These are phyloP conservation scores for Rhodotorula paludigena DNA, from an alignment of 768 basidiomycete species.

Conservation along the genomic window DNA sequence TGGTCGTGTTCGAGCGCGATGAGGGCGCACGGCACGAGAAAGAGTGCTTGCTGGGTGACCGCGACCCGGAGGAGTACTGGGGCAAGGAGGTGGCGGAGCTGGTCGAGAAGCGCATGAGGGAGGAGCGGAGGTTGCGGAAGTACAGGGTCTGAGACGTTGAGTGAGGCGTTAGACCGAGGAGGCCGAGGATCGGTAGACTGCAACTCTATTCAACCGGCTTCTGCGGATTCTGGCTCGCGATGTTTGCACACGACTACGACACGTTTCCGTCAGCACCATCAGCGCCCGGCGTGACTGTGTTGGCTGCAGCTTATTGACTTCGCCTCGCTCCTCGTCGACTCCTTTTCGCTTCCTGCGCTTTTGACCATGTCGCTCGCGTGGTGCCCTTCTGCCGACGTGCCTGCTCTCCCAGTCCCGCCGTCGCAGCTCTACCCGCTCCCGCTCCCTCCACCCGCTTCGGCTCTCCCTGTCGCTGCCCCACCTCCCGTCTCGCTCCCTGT, in stretches of 20 bases:
- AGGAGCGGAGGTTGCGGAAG: conserved; percentile 52
- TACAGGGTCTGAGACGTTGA: conserved; percentile 10
- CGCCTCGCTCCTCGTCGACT: too few species aligned
- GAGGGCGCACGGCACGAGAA: conserved; percentile 53
- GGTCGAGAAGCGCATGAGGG: conserved; percentile 58
- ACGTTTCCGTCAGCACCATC: too few species aligned
- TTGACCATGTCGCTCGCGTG: neutral
- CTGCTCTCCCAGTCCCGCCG: neutral
- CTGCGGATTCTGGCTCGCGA: too few species aligned
- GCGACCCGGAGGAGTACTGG: conserved; percentile 61
- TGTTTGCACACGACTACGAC: too few species aligned
- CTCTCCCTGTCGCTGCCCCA: neutral
- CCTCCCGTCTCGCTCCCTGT: conserved; percentile 2
- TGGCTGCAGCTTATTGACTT: too few species aligned
- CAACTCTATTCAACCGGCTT: too few species aligned
- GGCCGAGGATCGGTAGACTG: too few species aligned
- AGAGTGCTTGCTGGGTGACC: conserved; percentile 46
- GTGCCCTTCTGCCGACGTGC: neutral
- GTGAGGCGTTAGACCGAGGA: neutral
- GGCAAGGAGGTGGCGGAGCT: conserved; percentile 59
- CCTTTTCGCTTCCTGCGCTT: too few species aligned
- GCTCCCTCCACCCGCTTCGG: neutral
- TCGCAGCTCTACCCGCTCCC: neutral
- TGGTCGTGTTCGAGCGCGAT: conserved; percentile 71
- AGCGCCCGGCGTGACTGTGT: too few species aligned